Base-by-base conservation (phyloP, 1,139 yeast genomes). In the Debaryomyces sp. region DNA sequence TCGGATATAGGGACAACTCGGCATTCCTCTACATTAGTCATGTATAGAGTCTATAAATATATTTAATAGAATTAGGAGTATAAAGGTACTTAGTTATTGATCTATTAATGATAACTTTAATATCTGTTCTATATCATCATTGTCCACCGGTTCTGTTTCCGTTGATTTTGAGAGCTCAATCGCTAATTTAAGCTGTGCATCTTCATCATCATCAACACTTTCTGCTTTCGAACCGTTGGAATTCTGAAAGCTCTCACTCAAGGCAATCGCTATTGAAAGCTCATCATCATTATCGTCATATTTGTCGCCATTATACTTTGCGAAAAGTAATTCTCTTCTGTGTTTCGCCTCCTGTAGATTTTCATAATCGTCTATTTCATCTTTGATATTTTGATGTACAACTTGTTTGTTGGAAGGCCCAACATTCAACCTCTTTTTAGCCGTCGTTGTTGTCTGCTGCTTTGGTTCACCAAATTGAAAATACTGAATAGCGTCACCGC, bases 401-500 rank as follows among this genome's bases (percentile, higher is more conserved):
- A 47, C 46, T 33, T 61, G 63, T 44, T 60, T 62, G 41, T 52
- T 47, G 39, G 56, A 43, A 9, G 52, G 50, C 15, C 63, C 59
- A 4, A 56, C 54, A 30, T 54, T 57, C 15, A 61, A 54, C 50
- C 60, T 63, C 49, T 62, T 63, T 39, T 50, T 51, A 2, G 41
- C 17, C n/a, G 46, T 15, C 6, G 35, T 10, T 6, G 46, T 17
- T 4, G 23, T 18, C 10, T 42, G 15, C 17, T 41, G 41, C 17
- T 34, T 30, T 18, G 29, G 43, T 6, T 59, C 61, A 2, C 92
- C 94, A 64, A 82, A 77, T 54, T 81, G 82, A 60, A 86, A 85
- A 58, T 80, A 83, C 57, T 85, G 90, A 1, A 85, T 67, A 1
- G 80, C 70, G 21, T 83, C 79, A 3, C 84, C 85, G 46, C 83